Base-by-base conservation (phyloP, 1,284 basidiomycete species). In the Cutaneotrichosporon cavernicola region DNA sequence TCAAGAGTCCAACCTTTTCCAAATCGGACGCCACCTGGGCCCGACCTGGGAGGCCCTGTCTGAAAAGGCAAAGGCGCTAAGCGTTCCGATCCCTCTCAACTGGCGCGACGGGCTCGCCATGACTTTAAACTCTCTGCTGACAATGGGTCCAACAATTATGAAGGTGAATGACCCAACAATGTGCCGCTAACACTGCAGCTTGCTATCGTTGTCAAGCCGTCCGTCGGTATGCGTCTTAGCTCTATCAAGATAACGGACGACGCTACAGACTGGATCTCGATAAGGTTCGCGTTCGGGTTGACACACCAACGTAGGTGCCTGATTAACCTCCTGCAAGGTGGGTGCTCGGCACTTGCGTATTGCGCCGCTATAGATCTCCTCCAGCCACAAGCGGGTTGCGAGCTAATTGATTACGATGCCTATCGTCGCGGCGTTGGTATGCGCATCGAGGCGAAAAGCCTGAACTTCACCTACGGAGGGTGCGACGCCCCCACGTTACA, bases 401-500 rank as follows among this genome's bases (percentile, higher is more conserved):
- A 31, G 5, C 50, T 51, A 2, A 14, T 57, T 9, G 40, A 57
- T 18, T 57, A 57, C 43, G 40, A 57, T 14, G 30, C 13, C 4
- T 26, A 30, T 8, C 38, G 56, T 11, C 13, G 11, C 10, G 53
- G 22, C 2, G 8, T 16, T 14, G 56, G 40, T 16, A 57, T 57
- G 56, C 56, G 40, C 32, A 32, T 46, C 22, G 43, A 43, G 40
- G 22, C 21, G 4, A 21, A 26, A n/a, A 21, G n/a, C 43, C 26
- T 57, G 2, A 32, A 21, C 9, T 57, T 57, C 30, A 46, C 40
- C 5, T 57, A 57, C 26, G 34, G 34, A 13, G 53, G 53, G 8
- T 18, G 34, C 5, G 22, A 11, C 9, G n/a, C 18, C 9, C 86
- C 89, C 38, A 86, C 88, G 34, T 77, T 92, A 57, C 83, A 81